Evolutionary conservation across 2,329 filamentous ascomycete genomes (phyloP).

Genomic region (Claviceps citrina): DNA sequence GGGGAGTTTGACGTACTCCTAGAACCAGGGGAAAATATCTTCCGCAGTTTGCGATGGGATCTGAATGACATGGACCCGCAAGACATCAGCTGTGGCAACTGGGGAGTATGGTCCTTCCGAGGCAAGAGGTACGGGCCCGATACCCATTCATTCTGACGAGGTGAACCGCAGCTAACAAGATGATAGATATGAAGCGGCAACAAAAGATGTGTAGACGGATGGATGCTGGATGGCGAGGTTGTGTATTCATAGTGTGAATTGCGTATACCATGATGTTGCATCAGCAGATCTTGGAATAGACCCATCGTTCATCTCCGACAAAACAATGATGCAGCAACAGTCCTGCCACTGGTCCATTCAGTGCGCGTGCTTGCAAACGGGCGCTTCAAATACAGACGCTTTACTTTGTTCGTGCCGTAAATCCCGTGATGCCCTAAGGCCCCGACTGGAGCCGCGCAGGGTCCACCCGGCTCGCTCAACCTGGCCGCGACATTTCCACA

Average conservation of each 20-base stretch:
- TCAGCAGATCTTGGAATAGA: background rate
- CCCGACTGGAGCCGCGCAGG: too few species aligned
- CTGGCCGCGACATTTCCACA: too few species aligned
- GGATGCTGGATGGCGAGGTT: background rate
- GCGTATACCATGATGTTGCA: conserved; percentile 1
- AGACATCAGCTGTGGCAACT: conserved; percentile 90
- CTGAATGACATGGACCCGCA: conserved; percentile 89
- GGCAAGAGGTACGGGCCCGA: conserved; percentile 64
- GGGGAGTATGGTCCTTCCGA: conserved; percentile 92
- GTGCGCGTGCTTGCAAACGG: too few species aligned
- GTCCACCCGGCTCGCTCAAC: too few species aligned
- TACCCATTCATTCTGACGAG: background rate
- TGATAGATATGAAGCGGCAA: conserved; percentile 46
- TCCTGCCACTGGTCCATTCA: too few species aligned
- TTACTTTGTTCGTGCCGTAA: too few species aligned
- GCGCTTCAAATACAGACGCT: too few species aligned
- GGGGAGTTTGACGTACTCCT: conserved; percentile 88
- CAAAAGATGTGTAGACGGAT: conserved; percentile 26
- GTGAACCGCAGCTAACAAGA: background rate
- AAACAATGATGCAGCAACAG: conserved; percentile 5
- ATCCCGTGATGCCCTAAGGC: too few species aligned
- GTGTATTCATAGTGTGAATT: conserved; percentile 6
- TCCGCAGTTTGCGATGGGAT: conserved; percentile 91
- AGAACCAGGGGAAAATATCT: conserved; percentile 83
- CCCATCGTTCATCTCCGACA: background rate